Evolutionary conservation across 2,329 filamentous ascomycete species (phyloP), one percentile per base, ranked within the genome.

Genomic region (Colletotrichum gigasporum): DNA sequence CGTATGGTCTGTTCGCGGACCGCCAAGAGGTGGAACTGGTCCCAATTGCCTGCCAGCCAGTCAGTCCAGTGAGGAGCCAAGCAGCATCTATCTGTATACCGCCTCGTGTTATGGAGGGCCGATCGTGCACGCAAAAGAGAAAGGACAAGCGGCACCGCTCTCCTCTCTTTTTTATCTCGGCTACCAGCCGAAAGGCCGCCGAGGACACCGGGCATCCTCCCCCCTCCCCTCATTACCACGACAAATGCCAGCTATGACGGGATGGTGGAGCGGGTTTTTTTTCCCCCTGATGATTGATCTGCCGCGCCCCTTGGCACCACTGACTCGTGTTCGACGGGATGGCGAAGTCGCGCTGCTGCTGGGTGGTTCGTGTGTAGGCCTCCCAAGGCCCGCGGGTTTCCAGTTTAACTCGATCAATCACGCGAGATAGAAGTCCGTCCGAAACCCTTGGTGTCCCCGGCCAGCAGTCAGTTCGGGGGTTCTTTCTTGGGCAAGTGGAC

Each of bases 231-330:
- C 56, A 37, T 61, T 55, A 54, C 55, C 50, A 50, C 56, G 62
- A 61, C 62, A n/a, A n/a, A n/a, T n/a, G n/a, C n/a, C n/a, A 64
- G 20, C 50, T 54, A 64, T 64, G 56, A 55, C 48, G 48, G 48
- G 9, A 16, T 16, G 50, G 62, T 64, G 62, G 48, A 51, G 51
- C 28, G n/a, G n/a, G n/a, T n/a, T n/a, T n/a, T n/a, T n/a, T n/a
- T 16, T 45, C 39, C 62, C 56, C 62, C 48, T 64, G 61, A 48
- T 48, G n/a, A n/a, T n/a, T n/a, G n/a, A n/a, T n/a, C n/a, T n/a
- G n/a, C n/a, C n/a, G n/a, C 34, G 56, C 55, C 50, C 41, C 37
- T n/a, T n/a, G n/a, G n/a, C n/a, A n/a, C n/a, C n/a, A n/a, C n/a
- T n/a, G 62, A 65, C 62, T 65, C 62, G 62, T 26, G 41, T n/a